A percentile compares a stretch with the other conserved stretches of the same genome.
Evolutionary conservation across 1,284 basidiomycete species (phyloP).

Genomic region (Volvariella volvacea): DNA sequence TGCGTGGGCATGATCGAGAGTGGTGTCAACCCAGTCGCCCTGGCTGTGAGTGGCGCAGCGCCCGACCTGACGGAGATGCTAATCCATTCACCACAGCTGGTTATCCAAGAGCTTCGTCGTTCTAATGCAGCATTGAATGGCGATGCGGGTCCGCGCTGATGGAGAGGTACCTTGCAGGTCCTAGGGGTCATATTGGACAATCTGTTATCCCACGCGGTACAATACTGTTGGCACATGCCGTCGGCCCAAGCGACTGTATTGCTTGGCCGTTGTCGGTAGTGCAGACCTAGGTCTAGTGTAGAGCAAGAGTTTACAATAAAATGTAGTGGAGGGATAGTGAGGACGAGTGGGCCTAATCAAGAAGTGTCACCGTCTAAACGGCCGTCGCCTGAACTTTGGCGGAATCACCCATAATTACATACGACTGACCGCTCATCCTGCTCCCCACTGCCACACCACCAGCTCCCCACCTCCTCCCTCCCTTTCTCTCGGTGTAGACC

Average conservation of each 20-base stretch:
- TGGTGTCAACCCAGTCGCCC: slow-evolving; percentile 79
- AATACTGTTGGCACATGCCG: too few relatives aligned
- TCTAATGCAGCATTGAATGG: slow-evolving; percentile 41
- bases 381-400: background rate
- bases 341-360: background rate
- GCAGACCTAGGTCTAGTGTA: too few relatives aligned
- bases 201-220: too few relatives aligned
- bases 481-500: background rate
- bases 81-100: slow-evolving; percentile 39
- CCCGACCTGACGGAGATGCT: slow-evolving; percentile 2
- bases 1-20: slow-evolving; percentile 82
- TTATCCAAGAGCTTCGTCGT: slow-evolving; percentile 67
- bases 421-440: too few relatives aligned
- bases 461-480: slow-evolving; percentile 4
- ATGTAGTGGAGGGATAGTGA: background rate
- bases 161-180: too few relatives aligned
- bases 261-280: too few relatives aligned
- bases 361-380: background rate
- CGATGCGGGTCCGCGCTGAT: background rate
- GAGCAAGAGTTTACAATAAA: background rate
- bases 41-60: slow-evolving; percentile 55
- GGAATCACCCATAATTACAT: background rate
- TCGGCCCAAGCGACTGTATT: too few relatives aligned
- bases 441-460: too few relatives aligned
- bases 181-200: too few relatives aligned